These are phyloP conservation scores for Cucurbita ficifolia DNA, from an alignment of 306 rosid species.

Conservation along the genomic window DNA sequence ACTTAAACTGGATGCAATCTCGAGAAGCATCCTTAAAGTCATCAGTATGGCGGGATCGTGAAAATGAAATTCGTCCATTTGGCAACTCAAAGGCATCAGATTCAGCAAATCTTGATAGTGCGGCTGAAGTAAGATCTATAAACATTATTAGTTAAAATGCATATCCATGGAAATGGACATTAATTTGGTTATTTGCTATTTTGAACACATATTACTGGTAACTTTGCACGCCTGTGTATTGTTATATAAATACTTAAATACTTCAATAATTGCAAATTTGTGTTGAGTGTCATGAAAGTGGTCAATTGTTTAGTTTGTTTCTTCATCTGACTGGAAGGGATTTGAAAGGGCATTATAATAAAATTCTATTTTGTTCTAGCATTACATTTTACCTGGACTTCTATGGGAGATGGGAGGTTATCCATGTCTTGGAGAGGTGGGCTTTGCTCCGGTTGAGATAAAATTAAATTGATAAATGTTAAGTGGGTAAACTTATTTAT, in stretches of 20 bases:
- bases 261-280: background rate
- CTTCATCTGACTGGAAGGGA: background rate
- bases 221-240: background rate
- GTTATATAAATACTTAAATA: background rate
- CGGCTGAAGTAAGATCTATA: constrained; percentile 70
- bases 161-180: background rate
- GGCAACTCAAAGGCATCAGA: constrained; percentile 93
- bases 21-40: constrained; percentile 83
- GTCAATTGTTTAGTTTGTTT: too few relatives aligned
- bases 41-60: constrained; percentile 91
- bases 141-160: background rate
- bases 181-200: background rate
- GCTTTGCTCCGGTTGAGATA: background rate
- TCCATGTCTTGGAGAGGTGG: background rate
- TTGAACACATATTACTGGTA: background rate
- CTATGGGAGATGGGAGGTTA: background rate
- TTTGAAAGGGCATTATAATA: background rate
- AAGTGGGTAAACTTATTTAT: background rate
- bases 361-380: background rate
- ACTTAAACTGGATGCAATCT: constrained; percentile 98
- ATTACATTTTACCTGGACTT: background rate
- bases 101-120: constrained; percentile 95
- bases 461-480: background rate
- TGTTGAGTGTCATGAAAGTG: background rate
- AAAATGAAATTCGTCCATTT: constrained; percentile 84